Conservation (phyloP, 2,329 filamentous ascomycete genomes). For the Pezicula radicicola region DNA sequence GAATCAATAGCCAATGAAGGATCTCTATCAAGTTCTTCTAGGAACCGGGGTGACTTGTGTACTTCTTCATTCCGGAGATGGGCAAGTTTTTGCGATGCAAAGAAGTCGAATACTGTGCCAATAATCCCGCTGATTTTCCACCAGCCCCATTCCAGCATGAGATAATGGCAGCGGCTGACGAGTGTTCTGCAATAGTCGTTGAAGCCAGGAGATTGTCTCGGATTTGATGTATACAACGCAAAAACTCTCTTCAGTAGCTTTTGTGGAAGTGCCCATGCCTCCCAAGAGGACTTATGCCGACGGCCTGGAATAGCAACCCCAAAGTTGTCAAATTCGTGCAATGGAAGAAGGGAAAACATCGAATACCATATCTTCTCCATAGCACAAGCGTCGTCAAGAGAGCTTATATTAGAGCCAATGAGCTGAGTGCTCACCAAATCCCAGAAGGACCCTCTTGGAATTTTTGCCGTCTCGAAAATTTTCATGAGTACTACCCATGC, state of each 20-base stretch:
- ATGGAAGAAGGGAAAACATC: conserved; percentile 58
- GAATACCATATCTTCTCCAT: conserved; percentile 57
- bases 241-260: conserved; percentile 55
- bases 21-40: conserved; percentile 48
- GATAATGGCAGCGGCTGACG: conserved; percentile 58
- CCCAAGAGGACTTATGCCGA: conserved; percentile 37
- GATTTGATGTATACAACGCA: conserved; percentile 52
- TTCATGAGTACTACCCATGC: conserved; percentile 60
- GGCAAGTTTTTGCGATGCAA: conserved; percentile 57
- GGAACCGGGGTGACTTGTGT: conserved; percentile 56
- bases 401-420: conserved; percentile 31
- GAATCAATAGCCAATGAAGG: conserved; percentile 46
- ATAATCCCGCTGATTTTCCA: conserved; percentile 50
- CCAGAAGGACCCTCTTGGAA: conserved; percentile 58
- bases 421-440: conserved; percentile 48
- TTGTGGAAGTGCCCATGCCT: conserved; percentile 61
- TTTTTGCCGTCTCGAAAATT: conserved; percentile 44
- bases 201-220: conserved; percentile 56
- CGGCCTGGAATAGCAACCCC: conserved; percentile 44
- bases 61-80: conserved; percentile 65
- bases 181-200: conserved; percentile 62
- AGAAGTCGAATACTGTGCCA: conserved; percentile 65
- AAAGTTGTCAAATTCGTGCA: conserved; percentile 54
- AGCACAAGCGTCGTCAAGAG: conserved; percentile 37
- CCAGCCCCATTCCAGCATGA: conserved; percentile 67